phyloP scores from a whole-genome alignment of 805 yeast species.

The Barnettozyma sp. region DNA sequence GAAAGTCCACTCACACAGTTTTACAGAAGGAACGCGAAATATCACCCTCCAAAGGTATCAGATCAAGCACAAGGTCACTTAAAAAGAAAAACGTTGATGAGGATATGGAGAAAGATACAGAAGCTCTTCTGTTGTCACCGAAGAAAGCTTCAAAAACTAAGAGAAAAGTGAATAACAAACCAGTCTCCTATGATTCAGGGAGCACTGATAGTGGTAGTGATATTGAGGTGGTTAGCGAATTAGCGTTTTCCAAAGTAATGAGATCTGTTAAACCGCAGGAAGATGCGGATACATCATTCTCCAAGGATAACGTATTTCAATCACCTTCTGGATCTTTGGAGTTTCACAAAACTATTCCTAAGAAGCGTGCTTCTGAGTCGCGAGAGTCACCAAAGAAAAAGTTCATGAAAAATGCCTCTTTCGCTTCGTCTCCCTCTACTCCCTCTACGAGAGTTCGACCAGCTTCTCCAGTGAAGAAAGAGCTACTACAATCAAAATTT shows the following conservation, averaged over 20 bases:
- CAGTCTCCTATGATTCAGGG: neutral
- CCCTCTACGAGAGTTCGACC: constrained; percentile 1
- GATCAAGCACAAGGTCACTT: neutral
- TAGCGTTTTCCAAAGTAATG: constrained; percentile 5
- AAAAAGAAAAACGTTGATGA: constrained; percentile 2
- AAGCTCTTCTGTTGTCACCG: neutral
- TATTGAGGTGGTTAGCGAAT: constrained; percentile 4
- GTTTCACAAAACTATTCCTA: constrained; percentile 19
- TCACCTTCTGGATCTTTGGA: constrained; percentile 18
- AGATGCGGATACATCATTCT: constrained; percentile 24
- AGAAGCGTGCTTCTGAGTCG: constrained; percentile 19
- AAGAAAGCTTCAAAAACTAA: neutral
- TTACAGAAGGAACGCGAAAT: constrained; percentile 1
- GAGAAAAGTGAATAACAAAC: constrained; percentile 1
- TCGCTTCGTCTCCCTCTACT: constrained; percentile 23
- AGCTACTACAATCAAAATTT: constrained; percentile 22
- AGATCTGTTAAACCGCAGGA: constrained; percentile 9
- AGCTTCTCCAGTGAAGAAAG: constrained; percentile 21
- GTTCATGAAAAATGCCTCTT: constrained; percentile 22
- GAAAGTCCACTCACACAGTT: constrained; percentile 1
- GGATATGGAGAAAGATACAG: neutral
- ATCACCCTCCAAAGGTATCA: constrained; percentile 3
- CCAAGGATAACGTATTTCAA: constrained; percentile 33
- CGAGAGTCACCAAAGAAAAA: constrained; percentile 11
- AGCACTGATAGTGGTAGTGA: constrained; percentile 6